A percentile compares a stretch with the other conserved stretches of the same genome.
phyloP scores from a whole-genome alignment of 2,329 filamentous ascomycete species.

The Diaporthe caulivora region DNA sequence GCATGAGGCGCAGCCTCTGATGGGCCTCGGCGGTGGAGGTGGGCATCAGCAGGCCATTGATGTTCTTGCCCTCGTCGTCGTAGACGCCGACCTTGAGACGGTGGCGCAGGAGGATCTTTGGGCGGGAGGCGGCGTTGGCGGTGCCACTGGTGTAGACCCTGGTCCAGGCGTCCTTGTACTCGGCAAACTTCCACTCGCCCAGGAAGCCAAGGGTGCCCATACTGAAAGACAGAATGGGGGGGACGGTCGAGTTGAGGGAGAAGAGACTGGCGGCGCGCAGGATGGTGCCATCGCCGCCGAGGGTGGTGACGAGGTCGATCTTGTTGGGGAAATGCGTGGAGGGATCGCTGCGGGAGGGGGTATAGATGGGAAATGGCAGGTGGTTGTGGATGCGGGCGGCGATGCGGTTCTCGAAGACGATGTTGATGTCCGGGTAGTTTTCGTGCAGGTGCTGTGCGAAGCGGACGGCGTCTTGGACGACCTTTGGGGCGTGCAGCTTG shows the following conservation, averaged over 20 bases:
- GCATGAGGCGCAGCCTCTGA: constrained; percentile 50
- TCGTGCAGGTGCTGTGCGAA: constrained; percentile 79
- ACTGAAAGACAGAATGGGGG: constrained; percentile 92
- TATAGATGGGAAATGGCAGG: constrained; percentile 81
- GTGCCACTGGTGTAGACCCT: constrained; percentile 89
- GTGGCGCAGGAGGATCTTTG: constrained; percentile 87
- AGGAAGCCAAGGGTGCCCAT: constrained; percentile 97
- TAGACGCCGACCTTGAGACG: constrained; percentile 89
- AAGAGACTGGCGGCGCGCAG: constrained; percentile 88
- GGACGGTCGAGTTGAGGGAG: constrained; percentile 83
- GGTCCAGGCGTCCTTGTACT: constrained; percentile 91
- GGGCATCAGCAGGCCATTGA: constrained; percentile 66
- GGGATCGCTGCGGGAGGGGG: constrained; percentile 60
- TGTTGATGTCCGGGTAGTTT: constrained; percentile 83
- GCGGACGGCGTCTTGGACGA: constrained; percentile 64
- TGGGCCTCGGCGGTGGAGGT: constrained; percentile 59
- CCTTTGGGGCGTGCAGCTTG: constrained; percentile 68
- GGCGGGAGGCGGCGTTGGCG: constrained; percentile 63
- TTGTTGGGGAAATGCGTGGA: constrained; percentile 75
- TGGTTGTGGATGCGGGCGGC: constrained; percentile 78
- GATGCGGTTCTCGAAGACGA: constrained; percentile 85
- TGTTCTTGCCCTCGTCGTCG: constrained; percentile 72
- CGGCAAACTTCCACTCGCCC: constrained; percentile 94
- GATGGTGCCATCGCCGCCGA: constrained; percentile 94
- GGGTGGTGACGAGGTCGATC: constrained; percentile 88